Percentiles rank a stretch among this genome's conserved stretches.
These are phyloP conservation scores for Saxophila tyrrhenica DNA, from an alignment of 495 filamentous ascomycete genomes.

Conservation along the genomic window DNA sequence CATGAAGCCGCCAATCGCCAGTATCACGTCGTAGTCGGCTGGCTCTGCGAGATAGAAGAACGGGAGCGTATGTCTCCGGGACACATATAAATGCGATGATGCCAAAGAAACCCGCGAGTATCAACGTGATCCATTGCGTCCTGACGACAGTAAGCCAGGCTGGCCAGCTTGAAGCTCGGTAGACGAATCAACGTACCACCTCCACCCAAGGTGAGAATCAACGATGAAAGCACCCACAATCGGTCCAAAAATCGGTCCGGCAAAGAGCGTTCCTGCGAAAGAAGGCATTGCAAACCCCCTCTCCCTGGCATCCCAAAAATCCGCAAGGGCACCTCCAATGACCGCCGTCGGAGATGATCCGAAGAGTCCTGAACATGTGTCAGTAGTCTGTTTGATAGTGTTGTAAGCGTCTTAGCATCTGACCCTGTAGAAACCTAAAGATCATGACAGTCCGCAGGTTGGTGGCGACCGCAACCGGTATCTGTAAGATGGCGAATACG, in stretches of 20 bases:
- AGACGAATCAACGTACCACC: conserved; percentile 29
- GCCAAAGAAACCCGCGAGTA: conserved; percentile 23
- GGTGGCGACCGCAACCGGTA: conserved; percentile 49
- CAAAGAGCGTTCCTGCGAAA: conserved; percentile 35
- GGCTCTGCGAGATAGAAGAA: conserved; percentile 44
- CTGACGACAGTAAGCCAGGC: not conserved
- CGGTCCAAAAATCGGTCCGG: conserved; percentile 47
- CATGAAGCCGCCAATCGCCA: conserved; percentile 48
- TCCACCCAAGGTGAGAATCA: conserved; percentile 38
- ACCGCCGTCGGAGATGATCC: conserved; percentile 52
- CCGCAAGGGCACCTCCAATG: conserved; percentile 49
- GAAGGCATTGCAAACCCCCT: conserved; percentile 46
- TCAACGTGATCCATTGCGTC: conserved; percentile 6
- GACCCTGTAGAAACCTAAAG: conserved; percentile 42
- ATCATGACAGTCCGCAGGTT: conserved; percentile 50
- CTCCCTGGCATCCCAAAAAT: conserved; percentile 49
- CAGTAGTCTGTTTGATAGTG: too few species aligned
- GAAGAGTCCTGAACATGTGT: conserved; percentile 38
- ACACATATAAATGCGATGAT: conserved; percentile 8
- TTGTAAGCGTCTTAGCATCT: too few species aligned
- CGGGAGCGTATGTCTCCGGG: conserved; percentile 35
- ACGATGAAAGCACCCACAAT: conserved; percentile 30
- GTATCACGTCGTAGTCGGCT: conserved; percentile 46
- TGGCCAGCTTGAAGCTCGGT: not conserved
- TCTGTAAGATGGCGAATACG: conserved; percentile 48